phyloP scores from a whole-genome alignment of 768 basidiomycete species.

The Mycena polygramma region DNA sequence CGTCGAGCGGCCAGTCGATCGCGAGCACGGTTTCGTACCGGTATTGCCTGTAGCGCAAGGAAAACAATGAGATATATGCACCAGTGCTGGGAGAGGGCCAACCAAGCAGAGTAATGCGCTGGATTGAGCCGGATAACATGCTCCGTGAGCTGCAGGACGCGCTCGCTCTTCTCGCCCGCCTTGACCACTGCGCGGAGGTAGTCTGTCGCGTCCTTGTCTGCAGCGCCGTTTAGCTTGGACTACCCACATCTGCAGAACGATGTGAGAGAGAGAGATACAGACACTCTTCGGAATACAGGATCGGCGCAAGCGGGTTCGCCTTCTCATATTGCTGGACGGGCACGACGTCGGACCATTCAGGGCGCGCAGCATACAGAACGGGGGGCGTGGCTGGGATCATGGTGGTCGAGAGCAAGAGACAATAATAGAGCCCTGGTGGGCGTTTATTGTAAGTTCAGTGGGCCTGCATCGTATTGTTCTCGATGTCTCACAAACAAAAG shows the following conservation, averaged over 20 bases:
- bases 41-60: constrained; percentile 80
- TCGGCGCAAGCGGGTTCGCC: constrained; percentile 85
- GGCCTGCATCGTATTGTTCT: constrained; percentile 5
- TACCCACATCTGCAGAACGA: not conserved
- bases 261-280: constrained; percentile 46
- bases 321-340: constrained; percentile 88
- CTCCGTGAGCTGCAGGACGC: constrained; percentile 91
- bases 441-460: not conserved
- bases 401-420: constrained; percentile 27
- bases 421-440: not conserved
- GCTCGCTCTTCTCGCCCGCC: constrained; percentile 79
- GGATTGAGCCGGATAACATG: constrained; percentile 92
- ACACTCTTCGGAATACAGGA: constrained; percentile 94
- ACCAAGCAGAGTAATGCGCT: constrained; percentile 98
- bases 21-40: constrained; percentile 88
- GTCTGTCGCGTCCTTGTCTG: constrained; percentile 93
- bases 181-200: constrained; percentile 91
- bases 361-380: constrained; percentile 68
- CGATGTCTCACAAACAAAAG: constrained; percentile 9
- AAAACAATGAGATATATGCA: not conserved
- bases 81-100: constrained; percentile 9
- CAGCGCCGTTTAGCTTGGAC: constrained; percentile 5
- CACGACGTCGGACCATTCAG: constrained; percentile 84
- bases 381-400: constrained; percentile 29
- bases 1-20: constrained; percentile 74